Evolutionary conservation across 2,329 filamentous ascomycete species (phyloP), one percentile per base, ranked within the genome.

Genomic region (Talaromyces islandicus): DNA sequence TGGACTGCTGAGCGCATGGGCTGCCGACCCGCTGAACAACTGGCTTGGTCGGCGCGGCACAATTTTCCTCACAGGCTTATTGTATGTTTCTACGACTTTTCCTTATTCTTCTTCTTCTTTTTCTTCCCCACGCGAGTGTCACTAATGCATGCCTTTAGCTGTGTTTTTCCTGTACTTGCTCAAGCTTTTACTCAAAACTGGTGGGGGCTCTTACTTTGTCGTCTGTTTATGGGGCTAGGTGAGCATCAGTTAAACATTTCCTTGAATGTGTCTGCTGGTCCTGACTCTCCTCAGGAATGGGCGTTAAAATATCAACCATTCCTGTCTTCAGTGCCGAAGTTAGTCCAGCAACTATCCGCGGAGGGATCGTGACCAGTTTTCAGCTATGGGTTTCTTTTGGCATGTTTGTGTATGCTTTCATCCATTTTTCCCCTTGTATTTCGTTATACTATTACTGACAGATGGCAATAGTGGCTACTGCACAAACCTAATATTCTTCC

Each of bases 21-120:
- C 88, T n/a, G 86, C 86, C 1, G 87, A 90, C 63, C 85, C 85
- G 0, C 66, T 85, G 17, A 89, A 89, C 66, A 73, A 82, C 50
- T 74, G 73, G n/a, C 66, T 86, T 30, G 86, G 85, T 32, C 85
- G 86, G 48, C 82, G 85, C 56, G 84, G 85, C 11, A 82, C 83
- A 53, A 89, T 89, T 61, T 88, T 88, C 68, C 70, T 87, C 52
- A 81, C 81, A 7, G 84, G 83, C 17, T 73, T 87, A 64, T 87
- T 89, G 70, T 88, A 83, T 68, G 76, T 90, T 30, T 80, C 88
- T 70, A 80, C 38, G 2, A 43, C 35, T 10, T 6, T 11, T 1
- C 32, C 12, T 5, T n/a, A n/a, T n/a, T n/a, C n/a, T n/a, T n/a
- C n/a, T 17, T n/a, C 14, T n/a, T 1, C 9, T 38, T 7, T n/a